Base-by-base conservation (phyloP, 2,329 filamentous ascomycete species). In the Ophiostoma ips region DNA sequence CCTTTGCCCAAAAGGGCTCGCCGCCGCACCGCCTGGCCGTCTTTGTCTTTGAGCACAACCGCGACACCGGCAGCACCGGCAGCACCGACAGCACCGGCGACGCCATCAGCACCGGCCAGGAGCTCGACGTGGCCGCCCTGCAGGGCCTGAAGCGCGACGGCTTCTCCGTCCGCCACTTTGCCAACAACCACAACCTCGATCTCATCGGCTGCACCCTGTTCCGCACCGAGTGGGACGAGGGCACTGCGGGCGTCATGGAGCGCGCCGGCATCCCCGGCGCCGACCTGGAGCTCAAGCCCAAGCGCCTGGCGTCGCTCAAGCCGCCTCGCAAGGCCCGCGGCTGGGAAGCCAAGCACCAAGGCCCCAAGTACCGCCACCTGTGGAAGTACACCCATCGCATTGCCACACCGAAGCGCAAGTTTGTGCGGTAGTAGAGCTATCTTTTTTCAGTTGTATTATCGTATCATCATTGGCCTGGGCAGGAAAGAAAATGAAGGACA, bases 11-110 rank as follows among this genome's bases (percentile, higher is more conserved):
- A 63, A 94, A 92, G 71, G 92, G 92, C 51, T 77, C 83, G 2
- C 86, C 86, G 1, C 95, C 96, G 68, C 92, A 96, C 67, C 84
- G 92, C 48, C 72, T 96, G 50, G 82, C 83, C 45, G 69, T 96
- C 53, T 84, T 92, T 62, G 70, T 98, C 19, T 71, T 96, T 46
- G 79, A 94, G 68, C 92, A 98, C 66, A 71, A 75, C 48, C 69
- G 49, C 30, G 16, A 11, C 36, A 33, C 3, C 61, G 88, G 55
- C 43, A 16, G 21, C n/a, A 3, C 12, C 5, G 3, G 7, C 43
- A 31, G 16, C 30, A 43, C 31, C 24, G 43, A 28, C 16, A n/a
- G n/a, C n/a, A n/a, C n/a, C n/a, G 88, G 55, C 43, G 30, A 34
- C n/a, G 3, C 12, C 5, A 3, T 8, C 43, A 31, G 16, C 30